Percentiles rank a stretch among this genome's conserved stretches.
Conservation (phyloP, 805 yeast genomes). For the Metschnikowia chrysomelidarum region DNA sequence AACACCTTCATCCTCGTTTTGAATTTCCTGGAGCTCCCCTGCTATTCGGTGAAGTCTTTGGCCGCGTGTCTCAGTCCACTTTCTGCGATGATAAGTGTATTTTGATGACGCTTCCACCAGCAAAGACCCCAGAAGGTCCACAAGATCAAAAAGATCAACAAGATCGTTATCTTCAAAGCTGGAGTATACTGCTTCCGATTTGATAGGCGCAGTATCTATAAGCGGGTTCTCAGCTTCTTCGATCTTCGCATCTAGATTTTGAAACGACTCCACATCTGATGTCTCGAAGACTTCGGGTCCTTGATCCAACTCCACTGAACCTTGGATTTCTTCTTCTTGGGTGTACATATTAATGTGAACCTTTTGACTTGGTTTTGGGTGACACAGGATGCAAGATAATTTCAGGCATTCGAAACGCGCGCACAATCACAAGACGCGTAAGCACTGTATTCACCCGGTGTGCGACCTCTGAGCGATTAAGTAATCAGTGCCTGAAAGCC, state of each 20-base stretch:
- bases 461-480: too few species aligned
- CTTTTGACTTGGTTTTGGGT: too few species aligned
- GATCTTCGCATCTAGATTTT: slow-evolving; percentile 11
- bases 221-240: slow-evolving; percentile 7
- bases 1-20: slow-evolving; percentile 13
- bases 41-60: slow-evolving; percentile 39
- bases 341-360: too few species aligned
- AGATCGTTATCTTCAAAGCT: slow-evolving; percentile 26
- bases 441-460: too few species aligned
- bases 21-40: slow-evolving; percentile 39
- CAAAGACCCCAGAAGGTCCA: slow-evolving; percentile 40
- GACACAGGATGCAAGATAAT: too few species aligned
- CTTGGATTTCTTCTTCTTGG: too few species aligned
- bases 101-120: slow-evolving; percentile 9
- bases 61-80: slow-evolving; percentile 33
- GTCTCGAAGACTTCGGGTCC: slow-evolving; percentile 44
- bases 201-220: slow-evolving; percentile 15
- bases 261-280: slow-evolving; percentile 42
- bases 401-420: too few species aligned
- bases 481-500: too few species aligned
- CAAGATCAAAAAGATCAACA: slow-evolving; percentile 19
- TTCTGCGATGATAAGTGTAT: slow-evolving; percentile 6
- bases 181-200: slow-evolving; percentile 19
- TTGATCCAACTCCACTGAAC: slow-evolving; percentile 11
- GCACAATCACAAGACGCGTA: too few species aligned